Base-by-base conservation (phyloP, 305 asterid genomes). In the Fraxinus paxiana region DNA sequence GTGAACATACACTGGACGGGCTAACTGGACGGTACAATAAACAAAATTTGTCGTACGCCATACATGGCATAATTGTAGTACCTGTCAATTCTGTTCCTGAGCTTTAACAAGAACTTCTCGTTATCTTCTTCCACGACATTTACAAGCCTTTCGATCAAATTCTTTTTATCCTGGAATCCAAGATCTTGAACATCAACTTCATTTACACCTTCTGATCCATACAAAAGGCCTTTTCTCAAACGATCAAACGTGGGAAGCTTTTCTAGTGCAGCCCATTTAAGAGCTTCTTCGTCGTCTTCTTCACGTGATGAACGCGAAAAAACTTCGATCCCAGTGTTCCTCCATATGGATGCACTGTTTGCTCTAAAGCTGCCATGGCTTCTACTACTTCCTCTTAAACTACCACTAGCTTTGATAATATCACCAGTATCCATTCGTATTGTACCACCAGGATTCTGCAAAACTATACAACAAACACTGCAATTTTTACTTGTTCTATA, bases 21-120 rank as follows among this genome's bases (percentile, higher is more conserved):
- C 17, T 18, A 12, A 18, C 48, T 34, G 18, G 70, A 22, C 0
- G 34, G 15, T 13, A 22, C 82, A 78, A 0, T 0, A 4, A 61
- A 56, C 73, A 74, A 26, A 61, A 1, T 10, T 8, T 5, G 67
- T 83, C 0, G 6, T 8, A 63, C 13, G 28, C 2, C 33, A 63
- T 24, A 26, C 34, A 26, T 1, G 33, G 15, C 20, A 69, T 13
- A 30, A 69, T 13, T 69, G 7, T 3, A 13, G 31, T 82, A 93
- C 98, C 95, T 88, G 5, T 94, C 98, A 30, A 92, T 83, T 73
- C 98, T 86, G 81, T 89, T 85, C 79, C 87, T 89, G 43, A 92
- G 93, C 86, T 89, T 92, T 65, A 79, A 56, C 91, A 94, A 80
- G 89, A 94, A 94, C 87, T 82, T 86, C 87, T 93, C 93, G 69